Evolutionary conservation across 805 yeast species (phyloP).

Genomic region (Metschnikowia dekortorum): DNA sequence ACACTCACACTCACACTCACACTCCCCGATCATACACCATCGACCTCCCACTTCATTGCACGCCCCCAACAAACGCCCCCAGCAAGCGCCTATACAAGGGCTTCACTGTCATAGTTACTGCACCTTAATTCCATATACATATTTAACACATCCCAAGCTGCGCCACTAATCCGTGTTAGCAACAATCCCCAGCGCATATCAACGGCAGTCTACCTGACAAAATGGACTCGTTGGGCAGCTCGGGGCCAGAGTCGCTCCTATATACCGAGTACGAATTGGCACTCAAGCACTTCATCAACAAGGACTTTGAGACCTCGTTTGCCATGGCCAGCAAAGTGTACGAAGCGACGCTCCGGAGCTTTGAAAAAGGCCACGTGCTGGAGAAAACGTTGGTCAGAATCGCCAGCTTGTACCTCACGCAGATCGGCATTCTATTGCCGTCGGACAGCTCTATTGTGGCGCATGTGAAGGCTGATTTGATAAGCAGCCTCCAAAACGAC

Average conservation of each 20-base stretch:
- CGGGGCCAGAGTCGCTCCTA: slow-evolving; percentile 12
- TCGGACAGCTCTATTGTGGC: slow-evolving; percentile 3
- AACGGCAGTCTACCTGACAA: no score
- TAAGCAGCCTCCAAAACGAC: slow-evolving; percentile 16
- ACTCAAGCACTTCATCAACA: slow-evolving; percentile 36
- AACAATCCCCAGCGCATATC: no score
- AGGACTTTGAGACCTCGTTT: slow-evolving; percentile 32
- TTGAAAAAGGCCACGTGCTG: slow-evolving; percentile 20
- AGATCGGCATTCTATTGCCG: slow-evolving; percentile 25
- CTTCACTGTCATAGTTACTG: no score
- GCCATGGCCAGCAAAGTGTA: slow-evolving; percentile 23
- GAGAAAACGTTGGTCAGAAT: slow-evolving; percentile 32
- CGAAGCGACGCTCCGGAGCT: slow-evolving; percentile 18
- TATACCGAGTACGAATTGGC: slow-evolving; percentile 28
- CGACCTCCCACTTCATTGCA: no score
- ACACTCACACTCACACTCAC: no score
- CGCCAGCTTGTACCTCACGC: slow-evolving; percentile 32
- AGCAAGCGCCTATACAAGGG: no score
- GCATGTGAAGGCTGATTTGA: slow-evolving; percentile 9
- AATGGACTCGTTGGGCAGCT: slow-evolving; percentile 1
- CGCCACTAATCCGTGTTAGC: no score
- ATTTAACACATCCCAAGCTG: no score
- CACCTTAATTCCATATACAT: no score
- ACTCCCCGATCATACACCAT: no score
- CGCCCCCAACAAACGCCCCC: no score